Evolutionary conservation across 495 filamentous ascomycete genomes (phyloP), one percentile per base, ranked within the genome.

Genomic region (Trichoderma gamsii): DNA sequence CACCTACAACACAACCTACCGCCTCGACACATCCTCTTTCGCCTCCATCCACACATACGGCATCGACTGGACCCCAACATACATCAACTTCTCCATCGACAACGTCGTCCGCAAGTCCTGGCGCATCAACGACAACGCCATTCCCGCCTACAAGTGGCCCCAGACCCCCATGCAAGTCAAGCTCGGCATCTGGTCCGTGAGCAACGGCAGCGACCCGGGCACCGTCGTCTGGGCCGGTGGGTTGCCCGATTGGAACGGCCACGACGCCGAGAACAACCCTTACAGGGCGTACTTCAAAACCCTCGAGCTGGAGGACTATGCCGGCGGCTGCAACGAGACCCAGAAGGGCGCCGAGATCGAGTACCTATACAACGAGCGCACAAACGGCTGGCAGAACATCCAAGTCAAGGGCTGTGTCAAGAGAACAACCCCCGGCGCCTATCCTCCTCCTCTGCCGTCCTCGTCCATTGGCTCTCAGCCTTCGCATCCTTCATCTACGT

Each of bases 141-240:
- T 66, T 15, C 65, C 65, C 8, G 41, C 65, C 0, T 21, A 13
- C n/a, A 44, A 51, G 7, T 68, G 67, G 67, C 67, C 67, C 3
- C 67, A 68, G 41, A 68, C 67, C 0, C 67, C 67, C 0, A 68
- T 68, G 67, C 61, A 51, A 15, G 25, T 68, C 38, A 25, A 32
- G 59, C 67, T 68, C 15, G 43, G 67, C 59, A 64, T 49, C 43
- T 68, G 67, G 67, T 32, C 59, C 41, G 67, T 44, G 41, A 25
- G 41, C 56, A 49, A 49, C 38, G 21, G 4, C 7, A 32, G 23
- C 21, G 72, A 79, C 41, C 29, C 70, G n/a, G 77, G 74, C 66
- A 79, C 77, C 11, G 73, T 79, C 66, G 71, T 87, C 67, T 93
- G 90, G 90, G 89, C 90, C 71, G 90, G 90, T 41, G 90, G 90